Conservation (phyloP, 2,329 filamentous ascomycete genomes). For the Xylariaceae sp. region DNA sequence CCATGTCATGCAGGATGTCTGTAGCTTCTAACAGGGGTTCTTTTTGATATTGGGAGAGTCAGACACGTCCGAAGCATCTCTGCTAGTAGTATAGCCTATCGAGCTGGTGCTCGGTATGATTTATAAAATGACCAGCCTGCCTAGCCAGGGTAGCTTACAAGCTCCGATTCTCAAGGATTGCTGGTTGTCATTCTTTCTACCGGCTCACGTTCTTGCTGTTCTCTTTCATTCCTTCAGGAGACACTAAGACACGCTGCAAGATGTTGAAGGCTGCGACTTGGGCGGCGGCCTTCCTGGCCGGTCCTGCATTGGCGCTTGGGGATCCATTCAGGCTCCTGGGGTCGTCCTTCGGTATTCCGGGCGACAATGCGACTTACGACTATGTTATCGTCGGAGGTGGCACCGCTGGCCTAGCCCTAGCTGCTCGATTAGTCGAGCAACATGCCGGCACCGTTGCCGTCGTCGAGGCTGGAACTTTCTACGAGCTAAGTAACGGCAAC, state of each 20-base stretch:
- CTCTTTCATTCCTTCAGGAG: conserved; percentile 16
- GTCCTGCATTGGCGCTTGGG: conserved; percentile 19
- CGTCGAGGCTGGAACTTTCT: conserved; percentile 47
- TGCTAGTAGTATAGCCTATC: not conserved
- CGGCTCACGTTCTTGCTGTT: not conserved
- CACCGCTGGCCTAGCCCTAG: conserved; percentile 46
- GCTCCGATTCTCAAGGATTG: conserved; percentile 1
- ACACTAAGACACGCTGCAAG: not conserved
- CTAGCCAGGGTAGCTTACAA: not conserved
- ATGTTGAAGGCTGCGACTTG: conserved; percentile 19
- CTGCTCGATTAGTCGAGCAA: conserved; percentile 42
- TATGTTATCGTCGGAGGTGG: conserved; percentile 47
- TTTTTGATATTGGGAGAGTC: not conserved
- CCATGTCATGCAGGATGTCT: conserved; percentile 2
- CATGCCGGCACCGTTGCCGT: conserved; percentile 45
- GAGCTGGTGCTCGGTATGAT: not conserved
- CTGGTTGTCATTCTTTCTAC: conserved; percentile 16
- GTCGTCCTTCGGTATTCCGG: conserved; percentile 26
- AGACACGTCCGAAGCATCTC: not conserved
- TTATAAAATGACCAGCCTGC: conserved; percentile 20
- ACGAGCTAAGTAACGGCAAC: conserved; percentile 40
- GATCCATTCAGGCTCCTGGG: conserved; percentile 23
- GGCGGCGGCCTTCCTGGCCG: conserved; percentile 20
- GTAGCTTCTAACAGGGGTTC: conserved; percentile 15
- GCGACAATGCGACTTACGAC: conserved; percentile 32